phyloP scores from a whole-genome alignment of 2,329 filamentous ascomycete genomes.

The Neopestalotiopsis rosae region DNA sequence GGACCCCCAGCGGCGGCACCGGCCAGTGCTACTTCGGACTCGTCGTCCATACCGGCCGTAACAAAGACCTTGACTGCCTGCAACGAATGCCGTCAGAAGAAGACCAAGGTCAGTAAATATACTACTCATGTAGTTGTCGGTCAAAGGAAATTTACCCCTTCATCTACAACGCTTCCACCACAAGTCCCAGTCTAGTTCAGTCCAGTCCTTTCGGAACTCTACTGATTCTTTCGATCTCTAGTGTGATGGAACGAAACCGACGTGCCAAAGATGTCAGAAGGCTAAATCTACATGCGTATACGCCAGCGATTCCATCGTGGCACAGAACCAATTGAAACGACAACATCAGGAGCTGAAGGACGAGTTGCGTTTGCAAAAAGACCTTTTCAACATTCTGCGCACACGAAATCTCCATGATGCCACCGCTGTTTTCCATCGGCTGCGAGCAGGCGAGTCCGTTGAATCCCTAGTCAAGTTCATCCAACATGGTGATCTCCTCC shows the following conservation, averaged over 20 bases:
- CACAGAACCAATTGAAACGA: not conserved
- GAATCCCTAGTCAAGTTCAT: slow-evolving; percentile 7
- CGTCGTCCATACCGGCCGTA: not conserved
- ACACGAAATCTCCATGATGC: not conserved
- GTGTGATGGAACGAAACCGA: not conserved
- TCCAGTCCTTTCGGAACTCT: not conserved
- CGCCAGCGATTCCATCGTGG: not conserved
- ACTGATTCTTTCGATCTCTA: not conserved
- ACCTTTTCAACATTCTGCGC: slow-evolving; percentile 8
- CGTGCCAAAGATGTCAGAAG: not conserved
- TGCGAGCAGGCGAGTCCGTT: slow-evolving; percentile 7
- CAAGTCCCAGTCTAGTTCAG: not conserved
- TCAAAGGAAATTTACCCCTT: too few species aligned
- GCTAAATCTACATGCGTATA: slow-evolving; percentile 3
- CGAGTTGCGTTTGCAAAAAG: not conserved
- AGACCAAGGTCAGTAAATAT: not conserved
- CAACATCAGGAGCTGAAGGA: slow-evolving; percentile 3
- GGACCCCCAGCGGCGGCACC: not conserved
- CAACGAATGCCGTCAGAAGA: not conserved
- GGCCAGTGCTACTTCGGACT: not conserved
- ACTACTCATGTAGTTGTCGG: not conserved
- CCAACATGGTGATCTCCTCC: slow-evolving; percentile 5
- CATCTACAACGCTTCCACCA: not conserved
- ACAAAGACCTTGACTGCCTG: not conserved
- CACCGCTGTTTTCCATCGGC: not conserved